Evolutionary conservation across 345 rosid species (phyloP).

Genomic region (Eucalyptus marginata): DNA sequence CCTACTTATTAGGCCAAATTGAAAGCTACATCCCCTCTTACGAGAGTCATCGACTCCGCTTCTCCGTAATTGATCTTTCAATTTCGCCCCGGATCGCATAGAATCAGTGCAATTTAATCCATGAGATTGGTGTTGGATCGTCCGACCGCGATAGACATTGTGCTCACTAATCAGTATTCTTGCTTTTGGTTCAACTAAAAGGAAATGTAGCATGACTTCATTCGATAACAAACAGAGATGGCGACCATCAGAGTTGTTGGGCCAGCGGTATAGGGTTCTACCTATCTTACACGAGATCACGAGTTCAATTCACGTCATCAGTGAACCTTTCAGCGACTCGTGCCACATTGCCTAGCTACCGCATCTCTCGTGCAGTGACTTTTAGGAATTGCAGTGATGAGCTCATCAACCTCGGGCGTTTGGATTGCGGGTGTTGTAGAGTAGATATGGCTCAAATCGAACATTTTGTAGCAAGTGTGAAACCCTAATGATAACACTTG

Average conservation of each 20-base stretch:
- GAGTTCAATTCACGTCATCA: not conserved
- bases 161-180: not conserved
- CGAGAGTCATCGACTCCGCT: not conserved
- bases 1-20: not conserved
- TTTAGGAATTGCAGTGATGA: not conserved
- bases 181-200: not conserved
- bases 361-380: not conserved
- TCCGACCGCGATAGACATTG: not conserved
- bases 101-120: not conserved
- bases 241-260: not conserved
- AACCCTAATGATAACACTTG: rapidly evolving
- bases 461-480: not conserved
- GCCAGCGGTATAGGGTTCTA: not conserved
- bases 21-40: not conserved
- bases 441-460: not conserved
- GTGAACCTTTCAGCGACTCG: rapidly evolving
- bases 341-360: not conserved
- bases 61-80: not conserved
- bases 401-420: rapidly evolving
- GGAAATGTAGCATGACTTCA: too few relatives aligned
- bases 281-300: not conserved
- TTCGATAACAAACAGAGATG: not conserved
- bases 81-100: not conserved
- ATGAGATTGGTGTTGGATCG: not conserved
- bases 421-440: not conserved